Base-by-base conservation (phyloP, 345 rosid genomes). In the Linum lewisii region DNA sequence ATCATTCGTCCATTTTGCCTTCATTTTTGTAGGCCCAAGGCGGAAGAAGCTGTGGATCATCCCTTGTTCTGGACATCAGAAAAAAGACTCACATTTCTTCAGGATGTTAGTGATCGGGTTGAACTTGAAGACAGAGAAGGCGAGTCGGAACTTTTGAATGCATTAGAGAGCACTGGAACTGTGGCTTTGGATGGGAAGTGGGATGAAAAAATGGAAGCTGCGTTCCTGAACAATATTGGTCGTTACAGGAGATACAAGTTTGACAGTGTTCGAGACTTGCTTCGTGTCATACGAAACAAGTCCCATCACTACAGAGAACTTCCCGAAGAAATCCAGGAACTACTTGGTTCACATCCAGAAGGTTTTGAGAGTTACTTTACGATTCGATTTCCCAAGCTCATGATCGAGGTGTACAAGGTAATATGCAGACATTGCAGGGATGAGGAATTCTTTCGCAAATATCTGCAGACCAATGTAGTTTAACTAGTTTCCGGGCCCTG, bases 1-100 rank as follows among this genome's bases (percentile, higher is more conserved):
- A 44, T 55, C 38, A 10, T 26, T 6, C 45, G 18, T 24, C 25
- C 51, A 29, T 19, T n/a, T 56, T 1, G 19, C 10, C 56, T 23
- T 58, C 54, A 18, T 67, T 38, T 72, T 62, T 64, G 67, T 63
- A 93, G 99, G 66, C 99, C 90, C 13, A 82, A 65, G 66, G 86
- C 95, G 49, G 11, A 60, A 21, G 92, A 89, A 65, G 97, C 87
- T 63, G 58, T 85, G 59, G 69, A 65, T 57, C 97, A 93, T 74
- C 99, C 99, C 22, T 66, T 93, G 56, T 87, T 89, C 70, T 93
- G 99, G 99, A 79, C 68, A 80, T 75, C 88, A 0, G 97, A 89
- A 82, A 76, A 21, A 57, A 85, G 91, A 63, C 62, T 93, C 19
- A 83, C 94, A 19, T 93, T 93, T 64, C 88, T 93, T 57, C 97